These are phyloP conservation scores for Boeremia lycopersici DNA, from an alignment of 2,329 filamentous ascomycete species.

Conservation along the genomic window DNA sequence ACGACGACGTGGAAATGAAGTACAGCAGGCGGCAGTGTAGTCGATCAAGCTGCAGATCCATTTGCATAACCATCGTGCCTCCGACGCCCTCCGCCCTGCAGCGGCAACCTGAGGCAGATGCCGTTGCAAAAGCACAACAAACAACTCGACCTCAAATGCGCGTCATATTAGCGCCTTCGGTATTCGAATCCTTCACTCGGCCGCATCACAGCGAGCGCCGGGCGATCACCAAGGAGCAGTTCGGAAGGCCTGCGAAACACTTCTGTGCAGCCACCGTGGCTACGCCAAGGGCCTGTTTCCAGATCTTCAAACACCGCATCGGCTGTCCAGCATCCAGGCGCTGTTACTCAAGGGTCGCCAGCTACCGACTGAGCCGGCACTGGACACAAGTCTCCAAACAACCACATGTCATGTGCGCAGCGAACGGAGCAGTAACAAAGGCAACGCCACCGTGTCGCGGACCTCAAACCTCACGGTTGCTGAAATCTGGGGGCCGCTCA, in stretches of 20 bases:
- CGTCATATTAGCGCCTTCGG: not conserved
- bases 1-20: slow-evolving; percentile 2
- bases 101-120: slow-evolving; percentile 11
- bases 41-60: not conserved
- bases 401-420: too few species aligned
- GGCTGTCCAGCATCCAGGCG: not conserved
- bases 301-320: slow-evolving; percentile 5
- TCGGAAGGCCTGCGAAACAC: slow-evolving; percentile 1
- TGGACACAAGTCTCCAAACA: not conserved
- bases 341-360: not conserved
- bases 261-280: not conserved
- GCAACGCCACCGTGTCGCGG: too few species aligned
- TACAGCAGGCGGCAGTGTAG: not conserved
- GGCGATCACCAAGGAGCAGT: not conserved
- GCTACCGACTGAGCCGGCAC: not conserved
- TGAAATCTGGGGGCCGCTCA: too few species aligned
- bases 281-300: slow-evolving; percentile 2
- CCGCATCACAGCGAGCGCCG: not conserved
- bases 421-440: too few species aligned
- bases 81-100: not conserved
- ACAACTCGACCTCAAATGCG: slow-evolving; percentile 8
- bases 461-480: too few species aligned
- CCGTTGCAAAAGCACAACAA: slow-evolving; percentile 10
- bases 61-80: slow-evolving; percentile 6
- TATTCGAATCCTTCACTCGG: not conserved